Percentiles rank a stretch among this genome's conserved stretches.
These are phyloP conservation scores for Hansenula sp. DNA, from an alignment of 1,139 yeast genomes.

Conservation along the genomic window DNA sequence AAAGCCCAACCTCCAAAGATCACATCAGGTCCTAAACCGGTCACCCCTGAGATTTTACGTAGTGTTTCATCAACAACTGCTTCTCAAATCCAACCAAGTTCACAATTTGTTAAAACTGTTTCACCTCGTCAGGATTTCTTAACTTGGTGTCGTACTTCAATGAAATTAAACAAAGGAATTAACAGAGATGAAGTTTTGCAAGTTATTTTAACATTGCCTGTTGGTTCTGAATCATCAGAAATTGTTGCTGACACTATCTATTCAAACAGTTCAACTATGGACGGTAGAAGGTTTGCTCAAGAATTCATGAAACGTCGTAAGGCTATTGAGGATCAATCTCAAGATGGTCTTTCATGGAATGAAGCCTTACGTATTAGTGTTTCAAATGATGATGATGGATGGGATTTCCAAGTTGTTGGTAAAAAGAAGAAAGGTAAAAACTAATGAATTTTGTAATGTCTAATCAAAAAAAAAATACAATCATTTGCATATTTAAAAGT, in stretches of 20 bases:
- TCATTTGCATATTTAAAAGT: not conserved
- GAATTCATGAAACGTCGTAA: constrained; percentile 82
- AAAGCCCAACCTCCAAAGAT: constrained; percentile 11
- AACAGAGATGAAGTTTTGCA: constrained; percentile 73
- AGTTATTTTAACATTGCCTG: constrained; percentile 77
- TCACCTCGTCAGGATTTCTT: constrained; percentile 63
- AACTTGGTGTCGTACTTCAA: constrained; percentile 78
- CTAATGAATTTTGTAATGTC: constrained; percentile 6
- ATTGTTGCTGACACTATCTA: constrained; percentile 92
- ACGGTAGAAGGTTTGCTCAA: constrained; percentile 89
- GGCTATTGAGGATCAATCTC: constrained; percentile 58
- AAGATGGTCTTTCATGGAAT: constrained; percentile 62
- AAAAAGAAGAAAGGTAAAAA: constrained; percentile 54
- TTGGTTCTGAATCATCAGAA: constrained; percentile 67
- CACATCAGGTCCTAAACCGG: constrained; percentile 13
- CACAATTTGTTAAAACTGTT: constrained; percentile 23
- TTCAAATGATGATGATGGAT: constrained; percentile 66
- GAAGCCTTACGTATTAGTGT: constrained; percentile 52
- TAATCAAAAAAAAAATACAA: constrained; percentile 4
- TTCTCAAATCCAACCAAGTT: constrained; percentile 26
- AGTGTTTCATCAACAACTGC: constrained; percentile 39
- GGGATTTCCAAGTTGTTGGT: constrained; percentile 72
- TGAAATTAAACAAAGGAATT: constrained; percentile 73
- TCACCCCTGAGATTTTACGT: constrained; percentile 43
- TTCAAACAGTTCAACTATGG: constrained; percentile 87